Conservation (phyloP, 495 filamentous ascomycete species). For the Aspergillus sparsus region DNA sequence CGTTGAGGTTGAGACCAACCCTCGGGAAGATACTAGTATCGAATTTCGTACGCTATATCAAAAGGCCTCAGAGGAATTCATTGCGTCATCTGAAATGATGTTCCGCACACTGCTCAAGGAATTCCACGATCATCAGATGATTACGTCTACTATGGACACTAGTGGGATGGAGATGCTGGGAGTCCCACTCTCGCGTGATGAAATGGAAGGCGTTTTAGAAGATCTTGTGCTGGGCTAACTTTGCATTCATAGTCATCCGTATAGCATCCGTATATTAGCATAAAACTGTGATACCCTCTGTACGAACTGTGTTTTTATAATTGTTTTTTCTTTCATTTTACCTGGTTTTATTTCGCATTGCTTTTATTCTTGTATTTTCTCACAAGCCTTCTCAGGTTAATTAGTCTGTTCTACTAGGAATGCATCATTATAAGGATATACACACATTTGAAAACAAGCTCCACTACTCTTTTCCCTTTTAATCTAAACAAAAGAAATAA, state of each 20-base stretch:
- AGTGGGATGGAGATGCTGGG: constrained; percentile 81
- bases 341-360: too few species aligned
- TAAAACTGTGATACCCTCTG: constrained; percentile 35
- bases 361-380: too few species aligned
- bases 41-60: constrained; percentile 92
- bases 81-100: constrained; percentile 93
- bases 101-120: constrained; percentile 94
- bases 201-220: constrained; percentile 86
- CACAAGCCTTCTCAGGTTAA: too few species aligned
- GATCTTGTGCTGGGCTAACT: constrained; percentile 61
- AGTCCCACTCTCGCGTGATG: constrained; percentile 82
- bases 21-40: constrained; percentile 57
- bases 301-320: too few species aligned
- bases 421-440: too few species aligned
- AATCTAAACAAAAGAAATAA: not conserved
- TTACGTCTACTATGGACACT: constrained; percentile 80
- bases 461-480: too few species aligned
- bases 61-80: constrained; percentile 93
- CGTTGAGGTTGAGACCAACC: constrained; percentile 24
- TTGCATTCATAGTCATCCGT: constrained; percentile 16
- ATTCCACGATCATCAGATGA: constrained; percentile 97
- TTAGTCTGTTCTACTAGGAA: too few species aligned
- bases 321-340: too few species aligned
- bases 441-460: too few species aligned
- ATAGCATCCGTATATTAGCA: constrained; percentile 8